These are phyloP conservation scores for Boletus semigastroideus DNA, from an alignment of 1,284 basidiomycete species.

Conservation along the genomic window DNA sequence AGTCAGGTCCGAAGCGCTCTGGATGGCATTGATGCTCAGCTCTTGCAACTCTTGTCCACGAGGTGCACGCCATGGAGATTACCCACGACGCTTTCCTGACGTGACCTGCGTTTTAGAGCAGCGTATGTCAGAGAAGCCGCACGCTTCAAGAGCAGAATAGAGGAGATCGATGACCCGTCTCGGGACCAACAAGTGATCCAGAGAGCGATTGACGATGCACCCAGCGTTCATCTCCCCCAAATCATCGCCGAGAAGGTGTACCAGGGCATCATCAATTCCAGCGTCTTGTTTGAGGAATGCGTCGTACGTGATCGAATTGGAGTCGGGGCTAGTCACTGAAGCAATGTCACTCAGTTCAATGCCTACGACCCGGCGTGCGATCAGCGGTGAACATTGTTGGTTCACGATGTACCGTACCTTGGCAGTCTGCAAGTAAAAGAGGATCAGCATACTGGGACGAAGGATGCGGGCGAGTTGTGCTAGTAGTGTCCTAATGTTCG, in stretches of 20 bases:
- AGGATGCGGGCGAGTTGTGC: no score
- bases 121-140: constrained; percentile 24
- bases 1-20: constrained; percentile 14
- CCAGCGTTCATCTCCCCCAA: constrained; percentile 20
- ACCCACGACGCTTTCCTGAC: neutral
- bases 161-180: constrained; percentile 10
- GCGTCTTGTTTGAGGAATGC: constrained; percentile 21
- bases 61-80: constrained; percentile 8
- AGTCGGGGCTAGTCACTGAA: neutral
- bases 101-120: constrained; percentile 5
- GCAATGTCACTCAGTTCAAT: constrained; percentile 15
- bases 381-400: neutral
- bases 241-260: constrained; percentile 20
- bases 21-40: constrained; percentile 15
- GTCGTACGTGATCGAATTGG: constrained; percentile 10
- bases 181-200: constrained; percentile 19
- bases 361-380: constrained; percentile 1
- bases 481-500: no score
- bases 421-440: no score
- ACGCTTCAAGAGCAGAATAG: constrained; percentile 21
- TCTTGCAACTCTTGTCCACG: constrained; percentile 17
- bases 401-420: no score
- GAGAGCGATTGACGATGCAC: constrained; percentile 18
- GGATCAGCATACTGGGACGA: no score
- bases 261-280: constrained; percentile 18